Conservation (phyloP, 108 stramenopile genomes). For the Aurantiochytrium sp. region DNA sequence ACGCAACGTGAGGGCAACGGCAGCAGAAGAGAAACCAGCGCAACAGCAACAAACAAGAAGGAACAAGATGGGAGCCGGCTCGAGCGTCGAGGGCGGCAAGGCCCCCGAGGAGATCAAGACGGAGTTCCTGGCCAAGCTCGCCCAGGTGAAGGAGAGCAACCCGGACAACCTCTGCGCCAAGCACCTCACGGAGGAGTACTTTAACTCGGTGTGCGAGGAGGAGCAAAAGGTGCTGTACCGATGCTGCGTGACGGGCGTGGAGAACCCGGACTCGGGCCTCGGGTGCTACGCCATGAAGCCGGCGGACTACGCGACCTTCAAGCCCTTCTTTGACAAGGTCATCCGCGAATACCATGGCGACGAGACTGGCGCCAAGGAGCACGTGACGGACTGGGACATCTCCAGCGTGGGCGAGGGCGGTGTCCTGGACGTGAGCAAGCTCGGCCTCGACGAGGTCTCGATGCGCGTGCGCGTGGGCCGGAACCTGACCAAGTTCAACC, state of each 20-base stretch:
- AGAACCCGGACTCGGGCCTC: constrained; percentile 56
- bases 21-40: too few species aligned
- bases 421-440: constrained; percentile 53
- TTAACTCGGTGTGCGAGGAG: not conserved
- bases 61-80: not conserved
- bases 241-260: constrained; percentile 54
- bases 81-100: not conserved
- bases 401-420: constrained; percentile 41
- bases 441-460: constrained; percentile 51
- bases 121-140: constrained; percentile 27
- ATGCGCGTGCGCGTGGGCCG: constrained; percentile 63
- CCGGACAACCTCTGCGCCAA: constrained; percentile 29
- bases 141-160: not conserved
- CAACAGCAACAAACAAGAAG: too few species aligned
- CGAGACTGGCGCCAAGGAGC: constrained; percentile 39
- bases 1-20: too few species aligned
- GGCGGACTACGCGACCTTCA: constrained; percentile 53
- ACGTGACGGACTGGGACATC: constrained; percentile 56
- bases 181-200: constrained; percentile 29
- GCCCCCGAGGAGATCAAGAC: not conserved
- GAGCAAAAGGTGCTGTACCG: constrained; percentile 46
- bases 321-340: constrained; percentile 57
- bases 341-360: constrained; percentile 54
- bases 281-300: constrained; percentile 64
- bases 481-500: constrained; percentile 56